Evolutionary conservation across 2,329 filamentous ascomycete species (phyloP), one percentile per base, ranked within the genome.

Genomic region (Diaporthe sp.): DNA sequence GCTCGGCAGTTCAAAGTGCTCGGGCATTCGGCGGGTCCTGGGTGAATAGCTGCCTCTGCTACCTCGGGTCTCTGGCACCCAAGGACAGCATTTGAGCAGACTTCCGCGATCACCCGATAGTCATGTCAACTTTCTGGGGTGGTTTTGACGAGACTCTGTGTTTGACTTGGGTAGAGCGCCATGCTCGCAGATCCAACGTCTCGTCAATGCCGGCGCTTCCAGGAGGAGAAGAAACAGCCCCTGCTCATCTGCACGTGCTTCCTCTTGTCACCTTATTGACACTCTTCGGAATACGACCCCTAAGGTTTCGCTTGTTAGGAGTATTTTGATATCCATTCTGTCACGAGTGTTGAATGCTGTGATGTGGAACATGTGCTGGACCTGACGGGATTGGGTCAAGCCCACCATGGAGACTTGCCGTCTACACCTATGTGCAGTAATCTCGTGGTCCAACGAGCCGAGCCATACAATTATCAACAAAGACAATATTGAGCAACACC

Each of bases 381-480:
- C 10, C 15, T 22, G n/a, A 32, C 13, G 12, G 8, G 22, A 22
- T 19, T 5, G 3, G 10, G 13, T n/a, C n/a, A 35, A 47, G 0
- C 22, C 1, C 3, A 15, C n/a, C 10, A 7, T 9, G 3, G 5
- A n/a, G 2, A n/a, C 19, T 25, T 15, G 22, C 3, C 27, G 3
- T 10, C 44, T 27, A 15, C 30, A 66, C 3, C 27, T 5, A 12
- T 5, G 32, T 17, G 30, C n/a, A 27, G 6, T 35, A 13, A 12
- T 27, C 3, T 10, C 12, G 1, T 17, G 10, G 17, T 0, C 8
- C 19, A 27, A 25, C 0, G 4, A 12, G 47, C 17, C 3, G 1
- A 12, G 30, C 7, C 17, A 22, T 15, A 5, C 63, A 13, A 37
- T 25, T 37, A 30, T 44, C 37, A 35, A 27, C 63, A 25, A 25